Conservation (phyloP, 768 basidiomycete species). For the Lactifluus subvellereus region DNA sequence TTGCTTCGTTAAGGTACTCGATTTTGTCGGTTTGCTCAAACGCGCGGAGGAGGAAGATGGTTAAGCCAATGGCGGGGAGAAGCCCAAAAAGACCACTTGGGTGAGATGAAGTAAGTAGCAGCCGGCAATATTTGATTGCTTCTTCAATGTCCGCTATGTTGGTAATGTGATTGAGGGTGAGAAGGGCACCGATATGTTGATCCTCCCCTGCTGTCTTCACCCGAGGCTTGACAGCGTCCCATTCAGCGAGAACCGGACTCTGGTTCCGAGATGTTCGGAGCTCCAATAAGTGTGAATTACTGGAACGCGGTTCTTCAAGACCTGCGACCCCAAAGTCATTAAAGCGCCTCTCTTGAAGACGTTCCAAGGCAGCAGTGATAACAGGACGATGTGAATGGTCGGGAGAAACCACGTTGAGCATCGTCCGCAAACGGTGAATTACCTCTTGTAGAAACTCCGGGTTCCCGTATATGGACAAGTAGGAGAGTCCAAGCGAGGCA, state of each 20-base stretch:
- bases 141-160: neutral
- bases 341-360: too few relatives aligned
- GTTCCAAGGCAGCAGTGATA: too few relatives aligned
- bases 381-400: too few relatives aligned
- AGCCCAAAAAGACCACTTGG: neutral
- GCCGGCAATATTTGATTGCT: neutral
- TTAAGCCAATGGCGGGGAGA: neutral
- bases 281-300: too few relatives aligned
- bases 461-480: too few relatives aligned
- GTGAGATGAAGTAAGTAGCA: neutral
- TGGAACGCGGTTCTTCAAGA: too few relatives aligned
- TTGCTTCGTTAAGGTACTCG: neutral
- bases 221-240: neutral
- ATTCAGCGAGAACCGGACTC: neutral
- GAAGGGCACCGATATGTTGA: neutral
- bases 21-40: neutral
- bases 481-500: neutral
- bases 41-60: neutral
- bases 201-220: neutral
- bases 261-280: too few relatives aligned
- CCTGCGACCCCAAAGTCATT: too few relatives aligned
- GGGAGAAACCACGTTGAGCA: too few relatives aligned
- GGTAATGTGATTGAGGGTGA: neutral
- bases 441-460: too few relatives aligned
- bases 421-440: too few relatives aligned